A percentile compares a stretch with the other conserved stretches of the same genome.
Conservation (phyloP, 441 rosid species). For the Gossypium trilobum region DNA sequence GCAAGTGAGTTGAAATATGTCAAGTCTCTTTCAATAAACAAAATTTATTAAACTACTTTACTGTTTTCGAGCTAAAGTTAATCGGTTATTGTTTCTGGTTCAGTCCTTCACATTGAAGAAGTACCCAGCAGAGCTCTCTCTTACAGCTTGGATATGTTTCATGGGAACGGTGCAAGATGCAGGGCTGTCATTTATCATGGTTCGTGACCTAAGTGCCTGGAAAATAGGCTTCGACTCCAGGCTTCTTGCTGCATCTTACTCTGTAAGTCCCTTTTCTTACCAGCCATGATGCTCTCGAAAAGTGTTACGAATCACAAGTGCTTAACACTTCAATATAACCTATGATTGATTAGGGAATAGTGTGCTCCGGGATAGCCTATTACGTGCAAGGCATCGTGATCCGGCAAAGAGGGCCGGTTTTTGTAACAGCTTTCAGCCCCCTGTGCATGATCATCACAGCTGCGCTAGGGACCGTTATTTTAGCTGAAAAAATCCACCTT, state of each 20-base stretch:
- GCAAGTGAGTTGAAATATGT: constrained; percentile 40
- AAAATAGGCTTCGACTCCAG: constrained; percentile 64
- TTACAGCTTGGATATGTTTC: constrained; percentile 63
- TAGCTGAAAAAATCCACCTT: constrained; percentile 61
- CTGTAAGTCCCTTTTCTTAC: constrained; percentile 37
- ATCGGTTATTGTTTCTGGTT: not conserved
- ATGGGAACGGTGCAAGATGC: constrained; percentile 67
- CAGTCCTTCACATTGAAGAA: constrained; percentile 71
- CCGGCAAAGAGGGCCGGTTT: constrained; percentile 73
- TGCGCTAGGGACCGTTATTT: constrained; percentile 46
- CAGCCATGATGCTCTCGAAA: not conserved
- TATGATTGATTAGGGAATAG: constrained; percentile 45
- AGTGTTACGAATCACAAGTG: not conserved
- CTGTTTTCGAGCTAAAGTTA: not conserved
- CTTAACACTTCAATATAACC: not conserved
- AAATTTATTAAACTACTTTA: not conserved
- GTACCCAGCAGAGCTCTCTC: constrained; percentile 88
- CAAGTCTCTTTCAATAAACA: not conserved
- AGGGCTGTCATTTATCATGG: constrained; percentile 49
- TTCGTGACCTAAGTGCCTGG: constrained; percentile 70
- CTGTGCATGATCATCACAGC: constrained; percentile 77
- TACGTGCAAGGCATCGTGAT: constrained; percentile 69
- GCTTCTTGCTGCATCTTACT: constrained; percentile 66
- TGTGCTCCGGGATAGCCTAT: constrained; percentile 82
- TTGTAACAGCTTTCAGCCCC: constrained; percentile 70